phyloP scores from a whole-genome alignment of 257 asterid genomes.

The Ajuga chamaepitys region DNA sequence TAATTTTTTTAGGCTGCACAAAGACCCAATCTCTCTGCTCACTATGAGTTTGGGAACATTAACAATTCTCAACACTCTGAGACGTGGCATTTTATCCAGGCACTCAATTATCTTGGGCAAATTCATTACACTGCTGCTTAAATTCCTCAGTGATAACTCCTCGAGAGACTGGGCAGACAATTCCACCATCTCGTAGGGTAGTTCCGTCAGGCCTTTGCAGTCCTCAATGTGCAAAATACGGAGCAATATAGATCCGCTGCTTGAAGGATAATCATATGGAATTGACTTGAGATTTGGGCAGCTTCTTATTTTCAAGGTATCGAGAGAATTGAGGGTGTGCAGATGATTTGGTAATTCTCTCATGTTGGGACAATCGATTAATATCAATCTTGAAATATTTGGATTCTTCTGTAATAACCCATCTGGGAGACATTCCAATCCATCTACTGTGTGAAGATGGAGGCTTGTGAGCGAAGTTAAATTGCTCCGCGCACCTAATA shows the following conservation, averaged over 20 bases:
- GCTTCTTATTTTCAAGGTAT: neutral
- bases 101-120: too few relatives aligned
- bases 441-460: too few relatives aligned
- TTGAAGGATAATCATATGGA: too few relatives aligned
- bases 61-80: too few relatives aligned
- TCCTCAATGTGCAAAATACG: neutral
- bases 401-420: neutral
- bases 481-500: neutral
- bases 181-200: neutral
- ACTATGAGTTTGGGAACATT: too few relatives aligned
- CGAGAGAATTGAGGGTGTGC: neutral
- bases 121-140: too few relatives aligned
- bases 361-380: too few relatives aligned
- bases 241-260: neutral
- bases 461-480: neutral
- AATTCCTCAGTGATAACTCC: neutral
- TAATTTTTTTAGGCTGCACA: neutral
- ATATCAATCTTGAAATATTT: neutral
- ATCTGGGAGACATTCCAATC: too few relatives aligned
- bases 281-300: neutral
- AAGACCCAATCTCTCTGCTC: too few relatives aligned
- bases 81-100: too few relatives aligned
- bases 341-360: neutral
- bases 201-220: neutral
- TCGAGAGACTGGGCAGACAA: neutral